These are phyloP conservation scores for Claviceps lovelessii DNA, from an alignment of 2,329 filamentous ascomycete species.

Conservation along the genomic window DNA sequence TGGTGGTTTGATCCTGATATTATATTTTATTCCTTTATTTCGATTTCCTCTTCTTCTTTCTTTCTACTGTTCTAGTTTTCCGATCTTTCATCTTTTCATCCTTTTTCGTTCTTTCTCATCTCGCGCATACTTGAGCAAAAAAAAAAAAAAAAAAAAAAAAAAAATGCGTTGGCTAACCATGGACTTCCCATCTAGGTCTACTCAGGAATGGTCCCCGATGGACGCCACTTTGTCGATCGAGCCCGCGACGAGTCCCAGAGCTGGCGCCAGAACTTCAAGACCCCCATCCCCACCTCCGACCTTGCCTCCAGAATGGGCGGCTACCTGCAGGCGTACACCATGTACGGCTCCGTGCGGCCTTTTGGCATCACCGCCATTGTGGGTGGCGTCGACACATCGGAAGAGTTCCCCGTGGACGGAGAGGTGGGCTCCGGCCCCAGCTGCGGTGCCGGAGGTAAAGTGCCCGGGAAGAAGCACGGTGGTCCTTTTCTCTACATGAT, in stretches of 20 bases:
- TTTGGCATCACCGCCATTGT: slow-evolving; percentile 95
- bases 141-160: too few species aligned
- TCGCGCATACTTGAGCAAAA: too few species aligned
- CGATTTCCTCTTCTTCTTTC: background rate
- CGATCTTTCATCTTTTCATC: background rate
- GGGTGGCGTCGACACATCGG: slow-evolving; percentile 83
- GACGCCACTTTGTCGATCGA: slow-evolving; percentile 84
- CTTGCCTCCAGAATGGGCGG: slow-evolving; percentile 87
- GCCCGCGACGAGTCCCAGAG: slow-evolving; percentile 83
- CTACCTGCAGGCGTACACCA: slow-evolving; percentile 93
- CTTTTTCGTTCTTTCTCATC: background rate
- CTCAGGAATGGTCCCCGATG: slow-evolving; percentile 87
- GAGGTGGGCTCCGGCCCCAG: slow-evolving; percentile 73
- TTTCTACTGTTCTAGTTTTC: background rate
- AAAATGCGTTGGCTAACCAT: background rate
- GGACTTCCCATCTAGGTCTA: slow-evolving; percentile 50
- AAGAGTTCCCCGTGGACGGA: slow-evolving; percentile 73
- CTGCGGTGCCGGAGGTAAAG: slow-evolving; percentile 72
- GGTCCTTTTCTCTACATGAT: slow-evolving; percentile 98
- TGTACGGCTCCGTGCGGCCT: slow-evolving; percentile 90
- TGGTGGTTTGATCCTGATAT: too few species aligned
- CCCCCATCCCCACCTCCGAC: slow-evolving; percentile 75
- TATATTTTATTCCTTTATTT: background rate
- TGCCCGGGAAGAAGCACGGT: slow-evolving; percentile 57
- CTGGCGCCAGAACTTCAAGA: slow-evolving; percentile 91